phyloP scores from a whole-genome alignment of 306 rosid genomes.

The Acmispon strigosus region DNA sequence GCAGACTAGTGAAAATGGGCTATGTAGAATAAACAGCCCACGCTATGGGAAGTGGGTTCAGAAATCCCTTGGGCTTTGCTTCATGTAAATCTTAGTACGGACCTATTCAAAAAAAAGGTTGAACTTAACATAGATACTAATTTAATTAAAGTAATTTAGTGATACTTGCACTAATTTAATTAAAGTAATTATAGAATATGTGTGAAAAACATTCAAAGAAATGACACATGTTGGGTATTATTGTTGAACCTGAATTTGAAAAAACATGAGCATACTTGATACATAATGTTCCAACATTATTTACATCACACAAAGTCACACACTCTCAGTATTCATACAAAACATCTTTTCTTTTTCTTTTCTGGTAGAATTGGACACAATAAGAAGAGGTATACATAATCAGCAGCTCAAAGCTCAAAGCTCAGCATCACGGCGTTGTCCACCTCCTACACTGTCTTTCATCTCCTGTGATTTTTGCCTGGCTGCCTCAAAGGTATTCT shows the following conservation, averaged over 20 bases:
- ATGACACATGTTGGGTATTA: not conserved
- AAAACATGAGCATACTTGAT: not conserved
- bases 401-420: slow-evolving; percentile 33
- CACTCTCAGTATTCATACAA: not conserved
- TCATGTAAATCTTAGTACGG: too few species aligned
- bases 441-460: slow-evolving; percentile 19
- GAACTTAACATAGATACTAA: too few species aligned
- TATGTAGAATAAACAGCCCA: too few species aligned
- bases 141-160: too few species aligned
- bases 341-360: not conserved
- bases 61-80: too few species aligned
- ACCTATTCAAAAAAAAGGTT: too few species aligned
- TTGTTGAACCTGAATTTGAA: not conserved
- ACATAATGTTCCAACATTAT: not conserved
- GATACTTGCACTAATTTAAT: too few species aligned
- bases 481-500: slow-evolving; percentile 30
- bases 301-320: not conserved
- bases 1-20: too few species aligned
- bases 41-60: too few species aligned
- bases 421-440: slow-evolving; percentile 43
- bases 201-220: too few species aligned
- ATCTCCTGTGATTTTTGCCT: slow-evolving; percentile 32
- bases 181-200: too few species aligned
- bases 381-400: not conserved
- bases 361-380: slow-evolving; percentile 1